Evolutionary conservation across 2,329 filamentous ascomycete genomes (phyloP).

Genomic region (Nemania bipapillata): DNA sequence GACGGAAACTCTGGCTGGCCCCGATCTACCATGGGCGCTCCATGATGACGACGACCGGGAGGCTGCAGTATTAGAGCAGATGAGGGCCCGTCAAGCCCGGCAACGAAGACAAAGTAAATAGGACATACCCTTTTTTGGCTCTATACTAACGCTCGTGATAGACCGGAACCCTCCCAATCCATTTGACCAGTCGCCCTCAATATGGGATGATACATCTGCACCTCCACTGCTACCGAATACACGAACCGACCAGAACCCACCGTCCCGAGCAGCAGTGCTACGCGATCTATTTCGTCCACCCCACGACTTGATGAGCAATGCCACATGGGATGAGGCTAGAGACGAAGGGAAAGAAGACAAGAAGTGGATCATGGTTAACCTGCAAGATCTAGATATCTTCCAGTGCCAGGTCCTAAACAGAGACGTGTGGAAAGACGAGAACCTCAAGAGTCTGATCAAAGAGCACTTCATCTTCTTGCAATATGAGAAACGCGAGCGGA

Average conservation of each 20-base stretch:
- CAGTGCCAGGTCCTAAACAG: slow-evolving; percentile 93
- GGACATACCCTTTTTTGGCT: background rate
- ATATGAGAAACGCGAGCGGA: slow-evolving; percentile 85
- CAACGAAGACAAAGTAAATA: slow-evolving; percentile 42
- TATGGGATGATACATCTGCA: slow-evolving; percentile 57
- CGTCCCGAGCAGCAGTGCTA: slow-evolving; percentile 78
- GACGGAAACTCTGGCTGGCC: slow-evolving; percentile 89
- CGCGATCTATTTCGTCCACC: slow-evolving; percentile 94
- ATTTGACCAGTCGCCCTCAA: slow-evolving; percentile 47
- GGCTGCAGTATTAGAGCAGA: slow-evolving; percentile 72
- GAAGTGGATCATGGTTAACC: slow-evolving; percentile 96
- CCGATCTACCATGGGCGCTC: slow-evolving; percentile 64
- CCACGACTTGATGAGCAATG: slow-evolving; percentile 83
- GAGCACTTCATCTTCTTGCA: slow-evolving; percentile 98
- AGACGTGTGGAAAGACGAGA: slow-evolving; percentile 91
- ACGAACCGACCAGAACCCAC: slow-evolving; percentile 57
- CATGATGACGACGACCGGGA: slow-evolving; percentile 67
- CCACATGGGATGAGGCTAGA: slow-evolving; percentile 85
- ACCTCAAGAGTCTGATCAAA: slow-evolving; percentile 80
- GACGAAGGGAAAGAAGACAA: slow-evolving; percentile 85
- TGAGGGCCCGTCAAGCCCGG: slow-evolving; percentile 62
- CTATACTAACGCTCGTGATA: slow-evolving; percentile 22
- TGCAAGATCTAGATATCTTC: slow-evolving; percentile 93
- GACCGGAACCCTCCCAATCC: slow-evolving; percentile 44
- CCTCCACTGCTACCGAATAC: slow-evolving; percentile 53